A percentile compares a stretch with the other conserved stretches of the same genome.
phyloP scores from a whole-genome alignment of 306 rosid species.

The Cucumis cinereus region DNA sequence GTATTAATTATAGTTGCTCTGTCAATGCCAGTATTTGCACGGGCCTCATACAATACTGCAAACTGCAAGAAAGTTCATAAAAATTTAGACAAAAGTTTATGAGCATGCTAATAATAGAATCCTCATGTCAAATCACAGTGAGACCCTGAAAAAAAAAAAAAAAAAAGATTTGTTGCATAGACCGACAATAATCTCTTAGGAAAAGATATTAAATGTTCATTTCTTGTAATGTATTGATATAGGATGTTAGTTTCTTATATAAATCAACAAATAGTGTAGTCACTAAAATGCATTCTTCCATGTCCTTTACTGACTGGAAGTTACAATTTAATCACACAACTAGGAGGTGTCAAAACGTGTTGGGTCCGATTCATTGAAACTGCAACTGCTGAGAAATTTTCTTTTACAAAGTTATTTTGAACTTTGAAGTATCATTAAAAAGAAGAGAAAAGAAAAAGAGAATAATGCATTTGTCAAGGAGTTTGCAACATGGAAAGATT shows the following conservation, averaged over 20 bases:
- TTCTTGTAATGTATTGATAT: not conserved
- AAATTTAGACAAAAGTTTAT: not conserved
- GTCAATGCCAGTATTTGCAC: constrained; percentile 84
- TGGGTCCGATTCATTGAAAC: not conserved
- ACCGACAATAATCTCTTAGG: not conserved
- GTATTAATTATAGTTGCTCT: constrained; percentile 77
- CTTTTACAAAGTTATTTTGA: not conserved
- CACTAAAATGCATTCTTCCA: not conserved
- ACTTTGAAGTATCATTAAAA: not conserved
- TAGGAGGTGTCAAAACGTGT: not conserved
- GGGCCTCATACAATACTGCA: constrained; percentile 87
- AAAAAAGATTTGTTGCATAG: not conserved
- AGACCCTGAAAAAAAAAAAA: not conserved
- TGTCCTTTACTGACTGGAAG: not conserved
- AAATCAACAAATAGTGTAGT: not conserved
- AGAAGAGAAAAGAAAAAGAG: not conserved
- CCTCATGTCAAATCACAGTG: not conserved
- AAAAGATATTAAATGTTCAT: not conserved
- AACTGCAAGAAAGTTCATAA: constrained; percentile 33
- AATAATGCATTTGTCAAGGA: not conserved
- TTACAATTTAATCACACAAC: not conserved
- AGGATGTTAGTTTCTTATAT: not conserved
- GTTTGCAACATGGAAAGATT: not conserved
- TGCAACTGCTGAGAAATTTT: not conserved
- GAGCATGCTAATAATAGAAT: not conserved